Evolutionary conservation across 306 rosid genomes (phyloP), one percentile per base, ranked within the genome.

Genomic region (Mimosa bimucronata): DNA sequence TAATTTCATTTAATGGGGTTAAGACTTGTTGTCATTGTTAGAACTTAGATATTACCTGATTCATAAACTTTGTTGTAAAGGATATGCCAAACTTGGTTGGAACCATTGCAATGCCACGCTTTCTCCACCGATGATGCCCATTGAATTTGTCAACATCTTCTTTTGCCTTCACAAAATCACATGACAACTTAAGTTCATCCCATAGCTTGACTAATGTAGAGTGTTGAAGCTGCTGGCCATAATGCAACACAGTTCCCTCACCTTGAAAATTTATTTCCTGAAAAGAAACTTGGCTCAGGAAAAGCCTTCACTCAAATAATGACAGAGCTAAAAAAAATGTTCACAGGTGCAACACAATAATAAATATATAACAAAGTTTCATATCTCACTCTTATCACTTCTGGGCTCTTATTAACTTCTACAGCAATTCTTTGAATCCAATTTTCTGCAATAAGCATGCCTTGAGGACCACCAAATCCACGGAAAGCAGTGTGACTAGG

Each of bases 401-500:
- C 98, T 48, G 97, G 94, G 89, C 88, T 87, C 90, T 83, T 95
- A 77, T 88, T 85, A 77, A 91, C 92, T 84, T 91, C 98, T 40
- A 77, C 82, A 67, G 98, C 92, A 82, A 92, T 89, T 82, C 98
- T 88, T 48, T 92, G 94, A 66, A 95, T 92, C 98, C 98, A 92
- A 71, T 92, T 91, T 89, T 95, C 98, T 58, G 96, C 41, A 86
- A 95, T 90, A 70, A 95, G 86, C 98, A 95, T 89, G 78, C 98
- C 98, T 91, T 95, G 98, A 80, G 98, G 98, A 73, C 98, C 98
- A 85, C 98, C 98, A 85, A 92, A 95, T 71, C 98, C 98, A 77
- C 96, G 90, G 85, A 95, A 95, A 81, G 98, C 98, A 83, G 98
- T 95, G 88, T 95, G 85, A 79, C 95, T 88, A 48, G 98, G 92